Conservation (phyloP, 1,139 yeast species). For the Pichia sp. region DNA sequence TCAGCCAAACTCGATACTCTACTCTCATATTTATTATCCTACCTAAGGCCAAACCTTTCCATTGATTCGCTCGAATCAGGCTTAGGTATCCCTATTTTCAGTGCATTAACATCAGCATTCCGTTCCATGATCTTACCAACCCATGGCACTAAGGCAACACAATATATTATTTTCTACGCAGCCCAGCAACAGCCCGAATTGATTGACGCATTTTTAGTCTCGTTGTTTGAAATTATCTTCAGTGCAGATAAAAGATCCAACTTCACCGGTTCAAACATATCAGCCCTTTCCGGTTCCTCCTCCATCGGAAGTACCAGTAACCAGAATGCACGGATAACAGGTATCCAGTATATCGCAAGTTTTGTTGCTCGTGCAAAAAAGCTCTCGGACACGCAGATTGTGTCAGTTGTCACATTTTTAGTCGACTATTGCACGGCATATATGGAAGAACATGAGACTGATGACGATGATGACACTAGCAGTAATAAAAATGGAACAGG, state of each 20-base stretch:
- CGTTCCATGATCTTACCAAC: constrained; percentile 84
- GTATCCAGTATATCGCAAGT: constrained; percentile 88
- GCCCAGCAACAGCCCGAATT: constrained; percentile 80
- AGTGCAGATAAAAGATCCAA: constrained; percentile 24
- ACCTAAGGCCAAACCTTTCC: constrained; percentile 49
- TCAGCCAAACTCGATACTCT: constrained; percentile 69
- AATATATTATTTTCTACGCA: constrained; percentile 74
- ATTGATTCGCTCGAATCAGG: constrained; percentile 52
- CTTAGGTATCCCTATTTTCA: constrained; percentile 68
- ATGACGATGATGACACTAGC: constrained; percentile 52
- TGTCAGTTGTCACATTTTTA: constrained; percentile 73
- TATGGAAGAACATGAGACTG: constrained; percentile 78
- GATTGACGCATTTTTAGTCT: constrained; percentile 78
- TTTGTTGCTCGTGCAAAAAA: constrained; percentile 84
- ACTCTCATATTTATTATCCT: constrained; percentile 50
- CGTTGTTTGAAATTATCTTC: constrained; percentile 79
- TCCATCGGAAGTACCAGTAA: constrained; percentile 7
- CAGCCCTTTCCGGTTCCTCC: neutral
- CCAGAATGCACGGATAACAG: constrained; percentile 68
- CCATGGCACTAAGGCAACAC: constrained; percentile 86
- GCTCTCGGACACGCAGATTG: constrained; percentile 65
- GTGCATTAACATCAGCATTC: constrained; percentile 71
- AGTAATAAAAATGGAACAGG: constrained; percentile 54
- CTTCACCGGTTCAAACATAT: neutral
- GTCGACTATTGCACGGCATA: constrained; percentile 81